Conservation (phyloP, 83 land plant genomes). For the Picea abies region DNA sequence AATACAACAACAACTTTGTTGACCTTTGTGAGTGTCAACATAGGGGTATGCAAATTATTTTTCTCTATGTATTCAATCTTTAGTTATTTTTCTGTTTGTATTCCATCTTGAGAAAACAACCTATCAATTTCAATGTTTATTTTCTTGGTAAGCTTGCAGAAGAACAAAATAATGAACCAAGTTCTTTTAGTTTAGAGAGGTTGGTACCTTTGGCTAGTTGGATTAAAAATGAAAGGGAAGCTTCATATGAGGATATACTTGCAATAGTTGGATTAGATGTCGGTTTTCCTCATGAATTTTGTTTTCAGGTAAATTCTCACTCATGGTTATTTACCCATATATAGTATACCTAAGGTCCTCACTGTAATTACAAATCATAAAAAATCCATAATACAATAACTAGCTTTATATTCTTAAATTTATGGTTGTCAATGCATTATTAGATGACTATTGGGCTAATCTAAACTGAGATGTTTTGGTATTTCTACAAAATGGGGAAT, state of each 20-base stretch:
- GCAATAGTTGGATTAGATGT: slow-evolving; percentile 53
- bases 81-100: slow-evolving; percentile 42
- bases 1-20: slow-evolving; percentile 21
- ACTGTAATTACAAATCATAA: too few relatives aligned
- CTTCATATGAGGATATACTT: slow-evolving; percentile 49
- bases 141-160: slow-evolving; percentile 50
- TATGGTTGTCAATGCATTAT: too few relatives aligned
- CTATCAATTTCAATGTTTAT: slow-evolving; percentile 52
- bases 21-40: slow-evolving; percentile 73
- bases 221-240: slow-evolving; percentile 47
- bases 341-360: too few relatives aligned
- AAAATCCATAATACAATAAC: too few relatives aligned
- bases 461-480: too few relatives aligned
- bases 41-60: slow-evolving; percentile 43
- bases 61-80: slow-evolving; percentile 58
- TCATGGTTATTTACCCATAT: background rate
- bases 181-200: slow-evolving; percentile 46
- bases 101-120: slow-evolving; percentile 77
- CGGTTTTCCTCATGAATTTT: slow-evolving; percentile 45
- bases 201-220: slow-evolving; percentile 61
- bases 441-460: too few relatives aligned
- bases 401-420: too few relatives aligned
- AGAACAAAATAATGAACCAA: slow-evolving; percentile 7
- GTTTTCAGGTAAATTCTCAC: slow-evolving; percentile 46
- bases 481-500: too few relatives aligned